These are phyloP conservation scores for Neofusicoccum cordaticola DNA, from an alignment of 2,329 filamentous ascomycete genomes.

Conservation along the genomic window DNA sequence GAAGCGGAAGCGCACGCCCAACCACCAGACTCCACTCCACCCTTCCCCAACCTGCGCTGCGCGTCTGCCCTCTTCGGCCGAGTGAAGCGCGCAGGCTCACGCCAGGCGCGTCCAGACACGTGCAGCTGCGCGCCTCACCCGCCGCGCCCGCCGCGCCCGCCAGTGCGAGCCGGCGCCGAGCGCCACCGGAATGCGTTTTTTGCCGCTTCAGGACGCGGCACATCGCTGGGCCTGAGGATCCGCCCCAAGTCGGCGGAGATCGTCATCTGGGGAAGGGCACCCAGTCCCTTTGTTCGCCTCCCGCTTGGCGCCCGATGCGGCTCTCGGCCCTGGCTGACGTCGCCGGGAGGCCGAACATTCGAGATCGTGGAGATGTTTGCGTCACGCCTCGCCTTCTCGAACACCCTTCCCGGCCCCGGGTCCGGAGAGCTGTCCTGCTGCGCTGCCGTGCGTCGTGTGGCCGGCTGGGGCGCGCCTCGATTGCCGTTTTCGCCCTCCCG, in stretches of 20 bases:
- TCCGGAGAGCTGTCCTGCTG: background rate
- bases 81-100: background rate
- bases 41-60: background rate
- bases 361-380: background rate
- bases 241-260: background rate
- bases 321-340: conserved; percentile 8
- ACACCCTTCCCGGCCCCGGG: background rate
- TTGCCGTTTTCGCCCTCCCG: conserved; percentile 1
- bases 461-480: background rate
- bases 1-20: background rate
- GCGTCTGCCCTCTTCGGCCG: background rate
- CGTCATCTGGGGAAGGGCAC: conserved; percentile 13
- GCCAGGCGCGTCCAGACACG: conserved; percentile 8
- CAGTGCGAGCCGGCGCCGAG: background rate
- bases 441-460: background rate
- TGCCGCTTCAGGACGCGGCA: conserved; percentile 1
- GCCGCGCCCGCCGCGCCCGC: background rate
- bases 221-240: conserved; percentile 13
- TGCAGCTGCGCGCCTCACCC: background rate
- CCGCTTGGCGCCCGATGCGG: conserved; percentile 12
- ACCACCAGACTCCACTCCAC: conserved; percentile 3
- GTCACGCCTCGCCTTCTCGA: background rate
- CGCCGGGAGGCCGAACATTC: conserved; percentile 10
- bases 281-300: conserved; percentile 8
- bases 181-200: background rate